These are phyloP conservation scores for Inonotus hispidus DNA, from an alignment of 1,284 basidiomycete genomes.

Conservation along the genomic window DNA sequence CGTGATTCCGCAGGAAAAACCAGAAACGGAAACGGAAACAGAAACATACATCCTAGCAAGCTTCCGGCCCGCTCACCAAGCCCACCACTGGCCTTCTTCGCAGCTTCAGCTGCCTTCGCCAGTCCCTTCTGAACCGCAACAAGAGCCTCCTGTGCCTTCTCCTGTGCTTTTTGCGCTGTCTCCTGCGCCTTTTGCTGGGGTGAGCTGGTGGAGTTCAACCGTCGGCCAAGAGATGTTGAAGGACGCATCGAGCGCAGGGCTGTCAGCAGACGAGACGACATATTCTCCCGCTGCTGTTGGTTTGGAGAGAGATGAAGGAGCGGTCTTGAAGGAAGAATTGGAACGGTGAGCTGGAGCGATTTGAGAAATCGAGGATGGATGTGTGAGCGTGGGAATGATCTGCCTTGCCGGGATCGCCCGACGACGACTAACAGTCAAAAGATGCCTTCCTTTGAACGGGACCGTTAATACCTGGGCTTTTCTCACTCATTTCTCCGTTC, in stretches of 20 bases:
- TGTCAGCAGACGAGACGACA: slow-evolving; percentile 8
- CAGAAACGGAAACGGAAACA: background rate
- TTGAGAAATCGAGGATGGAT: background rate
- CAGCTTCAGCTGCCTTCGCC: slow-evolving; percentile 45
- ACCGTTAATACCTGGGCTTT: no score
- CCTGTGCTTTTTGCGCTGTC: slow-evolving; percentile 35
- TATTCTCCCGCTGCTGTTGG: background rate
- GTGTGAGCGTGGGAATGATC: background rate
- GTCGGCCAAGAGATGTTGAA: slow-evolving; percentile 10
- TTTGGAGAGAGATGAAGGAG: background rate
- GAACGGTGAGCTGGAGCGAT: background rate
- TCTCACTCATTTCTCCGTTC: no score
- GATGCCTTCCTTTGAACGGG: background rate
- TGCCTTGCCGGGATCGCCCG: slow-evolving; percentile 3
- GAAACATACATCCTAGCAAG: slow-evolving; percentile 59
- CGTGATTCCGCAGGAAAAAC: background rate
- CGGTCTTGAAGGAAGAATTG: background rate
- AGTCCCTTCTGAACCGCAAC: slow-evolving; percentile 53
- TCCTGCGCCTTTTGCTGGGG: slow-evolving; percentile 20
- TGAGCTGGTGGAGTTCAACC: slow-evolving; percentile 15
- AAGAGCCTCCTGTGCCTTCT: slow-evolving; percentile 65
- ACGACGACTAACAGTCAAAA: no score
- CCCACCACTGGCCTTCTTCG: slow-evolving; percentile 53
- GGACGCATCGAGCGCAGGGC: background rate
- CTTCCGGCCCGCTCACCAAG: slow-evolving; percentile 54